Evolutionary conservation across 139 green algal genomes (phyloP).

Genomic region (Spirogloea muscicola): DNA sequence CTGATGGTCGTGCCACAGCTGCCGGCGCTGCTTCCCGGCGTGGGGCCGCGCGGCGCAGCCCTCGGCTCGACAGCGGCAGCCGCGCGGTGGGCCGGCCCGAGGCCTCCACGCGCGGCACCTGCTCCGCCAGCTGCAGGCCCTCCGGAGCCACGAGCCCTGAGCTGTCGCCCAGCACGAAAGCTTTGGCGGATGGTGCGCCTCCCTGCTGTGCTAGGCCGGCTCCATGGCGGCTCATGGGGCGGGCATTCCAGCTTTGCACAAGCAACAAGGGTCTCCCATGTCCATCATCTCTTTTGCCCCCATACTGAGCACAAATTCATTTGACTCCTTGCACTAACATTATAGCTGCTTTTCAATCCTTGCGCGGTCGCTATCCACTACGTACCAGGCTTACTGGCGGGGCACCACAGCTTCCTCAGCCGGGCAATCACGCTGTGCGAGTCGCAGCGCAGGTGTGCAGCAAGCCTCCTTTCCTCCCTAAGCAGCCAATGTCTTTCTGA

Average conservation of each 20-base stretch:
- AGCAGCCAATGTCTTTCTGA: too few relatives aligned
- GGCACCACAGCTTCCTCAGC: constrained; percentile 20
- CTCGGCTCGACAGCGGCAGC: background rate
- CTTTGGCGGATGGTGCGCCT: background rate
- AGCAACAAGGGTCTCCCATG: too few relatives aligned
- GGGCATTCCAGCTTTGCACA: too few relatives aligned
- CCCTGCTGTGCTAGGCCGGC: too few relatives aligned
- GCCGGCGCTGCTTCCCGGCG: background rate
- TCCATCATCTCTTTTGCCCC: too few relatives aligned
- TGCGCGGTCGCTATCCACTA: too few relatives aligned
- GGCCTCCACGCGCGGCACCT: background rate
- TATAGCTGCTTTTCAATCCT: too few relatives aligned
- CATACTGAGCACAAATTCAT: too few relatives aligned
- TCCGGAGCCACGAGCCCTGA: background rate
- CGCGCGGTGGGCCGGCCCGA: background rate
- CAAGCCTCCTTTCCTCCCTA: too few relatives aligned
- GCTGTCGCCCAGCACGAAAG: background rate
- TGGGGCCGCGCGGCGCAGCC: background rate
- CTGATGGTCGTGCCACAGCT: too few relatives aligned
- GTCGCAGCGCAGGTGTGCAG: constrained; percentile 30
- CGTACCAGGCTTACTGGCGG: background rate
- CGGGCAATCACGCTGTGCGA: constrained; percentile 57
- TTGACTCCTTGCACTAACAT: too few relatives aligned
- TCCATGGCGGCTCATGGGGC: too few relatives aligned
- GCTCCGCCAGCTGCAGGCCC: background rate